Base-by-base conservation (phyloP, 495 filamentous ascomycete species). In the Acidomyces sp. region DNA sequence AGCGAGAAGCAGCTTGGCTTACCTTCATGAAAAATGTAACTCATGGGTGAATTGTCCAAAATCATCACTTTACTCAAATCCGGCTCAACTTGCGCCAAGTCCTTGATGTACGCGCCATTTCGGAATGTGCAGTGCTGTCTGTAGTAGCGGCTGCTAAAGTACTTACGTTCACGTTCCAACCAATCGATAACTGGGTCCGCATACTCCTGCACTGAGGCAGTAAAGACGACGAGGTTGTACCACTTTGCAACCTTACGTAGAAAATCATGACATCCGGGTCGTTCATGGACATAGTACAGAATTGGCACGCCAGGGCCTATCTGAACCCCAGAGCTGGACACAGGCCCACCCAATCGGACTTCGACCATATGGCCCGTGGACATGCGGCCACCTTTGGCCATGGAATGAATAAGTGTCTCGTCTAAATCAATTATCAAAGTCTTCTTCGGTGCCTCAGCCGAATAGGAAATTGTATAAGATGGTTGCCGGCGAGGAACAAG, bases 11-110 rank as follows among this genome's bases (percentile, higher is more conserved):
- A n/a, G n/a, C n/a, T n/a, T n/a, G 16, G 36, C 61, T 40, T 58
- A 94, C 90, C 92, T 75, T 93, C 85, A 57, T 97, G 90, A 66
- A 97, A 97, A 65, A 93, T 84, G 60, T 97, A 97, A 62, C 87
- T 93, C 68, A 93, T 76, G 11, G 90, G 92, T 56, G 85, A 94
- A 55, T 97, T 97, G 62, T 97, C 90, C 56, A 96, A 66, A 48
- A 97, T 97, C 82, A 96, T 93, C 34, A 96, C 90, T 64, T 80
- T 85, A 55, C 85, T 94, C 57, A 97, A 63, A 56, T 96, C 88
- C 24, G 88, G 85, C 67, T 97, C 90, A 19, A 97, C 84, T 17
- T 85, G 82, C 60, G 85, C 88, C 37, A 97, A 69, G 60, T 97
- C 90, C 62, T 97, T 97, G 64, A 97, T 95, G 48, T 93, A 97